Evolutionary conservation across 345 rosid genomes (phyloP).

Genomic region (Heritiera fomes): DNA sequence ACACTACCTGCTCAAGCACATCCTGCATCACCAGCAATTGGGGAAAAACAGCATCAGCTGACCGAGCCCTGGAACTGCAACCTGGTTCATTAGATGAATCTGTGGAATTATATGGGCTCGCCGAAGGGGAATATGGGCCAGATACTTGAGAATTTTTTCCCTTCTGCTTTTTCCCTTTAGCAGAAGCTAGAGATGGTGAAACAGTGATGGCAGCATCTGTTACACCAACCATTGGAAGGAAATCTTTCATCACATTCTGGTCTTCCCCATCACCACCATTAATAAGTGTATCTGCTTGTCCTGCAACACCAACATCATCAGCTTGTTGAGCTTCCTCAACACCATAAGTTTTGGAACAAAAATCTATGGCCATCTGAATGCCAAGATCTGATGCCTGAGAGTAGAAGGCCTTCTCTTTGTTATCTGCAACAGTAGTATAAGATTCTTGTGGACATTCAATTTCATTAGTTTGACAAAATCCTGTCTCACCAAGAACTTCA

Average conservation of each 20-base stretch:
- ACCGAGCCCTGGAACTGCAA: constrained; percentile 40
- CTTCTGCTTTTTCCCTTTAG: constrained; percentile 55
- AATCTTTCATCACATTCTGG: constrained; percentile 37
- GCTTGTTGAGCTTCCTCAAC: constrained; percentile 38
- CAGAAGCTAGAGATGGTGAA: constrained; percentile 38
- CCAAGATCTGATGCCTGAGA: constrained; percentile 74
- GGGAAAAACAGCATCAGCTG: constrained; percentile 43
- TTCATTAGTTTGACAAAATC: constrained; percentile 36
- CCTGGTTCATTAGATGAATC: constrained; percentile 57
- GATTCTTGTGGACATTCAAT: constrained; percentile 38
- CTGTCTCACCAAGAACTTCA: constrained; percentile 57
- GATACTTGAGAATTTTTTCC: constrained; percentile 54
- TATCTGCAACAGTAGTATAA: constrained; percentile 33
- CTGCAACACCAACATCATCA: constrained; percentile 32
- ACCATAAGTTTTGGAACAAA: constrained; percentile 36
- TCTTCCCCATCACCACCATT: constrained; percentile 34
- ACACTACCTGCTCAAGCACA: constrained; percentile 54
- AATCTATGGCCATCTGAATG: constrained; percentile 59
- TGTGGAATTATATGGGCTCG: constrained; percentile 55
- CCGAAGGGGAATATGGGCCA: constrained; percentile 47
- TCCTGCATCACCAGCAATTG: constrained; percentile 58
- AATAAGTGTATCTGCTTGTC: constrained; percentile 35
- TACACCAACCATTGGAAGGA: constrained; percentile 39
- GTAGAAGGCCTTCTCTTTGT: constrained; percentile 56
- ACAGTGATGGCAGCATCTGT: constrained; percentile 27